phyloP scores from a whole-genome alignment of 2,329 filamentous ascomycete genomes.

The Trichocomaceae sp. region DNA sequence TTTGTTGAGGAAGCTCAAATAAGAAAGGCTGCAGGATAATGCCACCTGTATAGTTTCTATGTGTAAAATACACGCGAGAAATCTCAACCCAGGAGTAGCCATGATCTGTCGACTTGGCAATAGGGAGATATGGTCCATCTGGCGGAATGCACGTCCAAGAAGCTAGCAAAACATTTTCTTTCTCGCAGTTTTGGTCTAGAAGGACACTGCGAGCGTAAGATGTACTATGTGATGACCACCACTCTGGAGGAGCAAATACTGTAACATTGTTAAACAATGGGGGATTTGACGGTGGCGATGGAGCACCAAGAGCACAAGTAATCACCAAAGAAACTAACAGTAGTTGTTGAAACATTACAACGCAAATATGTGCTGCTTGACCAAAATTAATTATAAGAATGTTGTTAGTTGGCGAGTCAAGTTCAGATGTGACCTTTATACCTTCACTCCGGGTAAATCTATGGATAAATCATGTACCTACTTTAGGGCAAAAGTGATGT shows the following conservation, averaged over 20 bases:
- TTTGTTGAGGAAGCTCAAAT: slow-evolving; percentile 53
- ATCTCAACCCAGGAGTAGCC: slow-evolving; percentile 58
- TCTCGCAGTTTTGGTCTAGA: slow-evolving; percentile 25
- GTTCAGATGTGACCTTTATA: not conserved
- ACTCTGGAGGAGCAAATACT: slow-evolving; percentile 39
- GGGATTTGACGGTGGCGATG: not conserved
- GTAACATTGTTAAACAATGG: slow-evolving; percentile 27
- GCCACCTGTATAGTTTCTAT: slow-evolving; percentile 53
- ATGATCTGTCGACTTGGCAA: slow-evolving; percentile 46
- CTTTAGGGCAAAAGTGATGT: not conserved
- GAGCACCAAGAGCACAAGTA: not conserved
- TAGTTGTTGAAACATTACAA: not conserved
- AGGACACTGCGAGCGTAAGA: slow-evolving; percentile 47
- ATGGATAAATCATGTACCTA: not conserved
- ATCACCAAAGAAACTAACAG: not conserved
- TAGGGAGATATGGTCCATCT: slow-evolving; percentile 51
- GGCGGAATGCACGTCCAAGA: slow-evolving; percentile 52
- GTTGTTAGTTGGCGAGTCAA: not conserved
- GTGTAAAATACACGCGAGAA: slow-evolving; percentile 55
- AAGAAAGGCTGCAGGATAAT: slow-evolving; percentile 64
- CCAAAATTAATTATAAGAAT: not conserved
- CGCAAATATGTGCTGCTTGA: not conserved
- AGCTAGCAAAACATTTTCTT: slow-evolving; percentile 42
- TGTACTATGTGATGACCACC: slow-evolving; percentile 43
- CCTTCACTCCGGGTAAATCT: not conserved